These are phyloP conservation scores for Niveomyces coronatus DNA, from an alignment of 2,329 filamentous ascomycete genomes.

Conservation along the genomic window DNA sequence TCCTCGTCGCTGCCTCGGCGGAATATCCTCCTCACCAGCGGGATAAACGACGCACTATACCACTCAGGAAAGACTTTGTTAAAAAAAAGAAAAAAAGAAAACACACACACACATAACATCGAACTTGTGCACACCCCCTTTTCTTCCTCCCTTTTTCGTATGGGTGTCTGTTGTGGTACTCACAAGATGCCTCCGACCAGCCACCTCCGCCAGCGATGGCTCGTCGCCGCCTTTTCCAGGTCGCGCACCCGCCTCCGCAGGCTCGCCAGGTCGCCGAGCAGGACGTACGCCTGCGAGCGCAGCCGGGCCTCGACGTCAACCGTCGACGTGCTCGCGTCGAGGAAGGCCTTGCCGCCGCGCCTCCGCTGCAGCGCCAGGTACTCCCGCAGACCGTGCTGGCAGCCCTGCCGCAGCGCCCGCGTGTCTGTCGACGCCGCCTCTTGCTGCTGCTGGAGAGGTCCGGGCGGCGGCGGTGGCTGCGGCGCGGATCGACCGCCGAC, in stretches of 20 bases:
- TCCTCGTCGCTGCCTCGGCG: conserved; percentile 31
- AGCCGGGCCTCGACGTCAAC: conserved; percentile 33
- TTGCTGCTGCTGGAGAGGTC: neutral
- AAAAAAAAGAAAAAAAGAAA: neutral
- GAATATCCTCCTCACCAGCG: conserved; percentile 41
- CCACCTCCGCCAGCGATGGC: conserved; percentile 42
- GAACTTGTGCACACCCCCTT: neutral
- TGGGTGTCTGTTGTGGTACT: conserved; percentile 17
- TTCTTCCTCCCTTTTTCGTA: neutral
- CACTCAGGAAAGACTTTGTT: neutral
- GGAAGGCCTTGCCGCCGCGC: conserved; percentile 17
- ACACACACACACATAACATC: too few species aligned
- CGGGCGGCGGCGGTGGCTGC: conserved; percentile 4
- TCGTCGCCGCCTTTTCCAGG: conserved; percentile 34
- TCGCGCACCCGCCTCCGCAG: conserved; percentile 34
- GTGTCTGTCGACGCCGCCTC: conserved; percentile 20
- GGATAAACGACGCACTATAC: conserved; percentile 39
- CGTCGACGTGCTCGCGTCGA: conserved; percentile 20
- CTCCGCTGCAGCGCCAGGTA: conserved; percentile 24
- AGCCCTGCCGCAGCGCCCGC: conserved; percentile 22
- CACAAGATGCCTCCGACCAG: conserved; percentile 41
- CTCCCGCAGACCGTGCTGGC: conserved; percentile 26
- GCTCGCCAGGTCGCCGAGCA: conserved; percentile 33
- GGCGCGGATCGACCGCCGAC: conserved; percentile 10
- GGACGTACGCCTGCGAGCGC: conserved; percentile 29